Conservation (phyloP, 768 basidiomycete species). For the Dacryopinax spathularia region DNA sequence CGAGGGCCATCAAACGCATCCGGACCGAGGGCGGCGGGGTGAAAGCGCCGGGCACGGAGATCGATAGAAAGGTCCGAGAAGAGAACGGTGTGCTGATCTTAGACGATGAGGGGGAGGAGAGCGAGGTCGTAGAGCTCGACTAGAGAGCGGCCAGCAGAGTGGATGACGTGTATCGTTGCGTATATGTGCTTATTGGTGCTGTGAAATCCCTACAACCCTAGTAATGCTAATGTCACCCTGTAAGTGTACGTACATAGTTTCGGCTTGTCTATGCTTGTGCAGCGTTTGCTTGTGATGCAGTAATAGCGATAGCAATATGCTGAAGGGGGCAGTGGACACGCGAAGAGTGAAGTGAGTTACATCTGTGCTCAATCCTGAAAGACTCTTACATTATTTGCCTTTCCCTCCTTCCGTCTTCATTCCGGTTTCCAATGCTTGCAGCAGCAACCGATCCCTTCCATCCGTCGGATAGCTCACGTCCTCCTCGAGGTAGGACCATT, state of each 20-base stretch:
- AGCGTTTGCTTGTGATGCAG: too few species aligned
- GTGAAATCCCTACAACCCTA: background rate
- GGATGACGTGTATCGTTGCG: background rate
- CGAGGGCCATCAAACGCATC: slow-evolving; percentile 17
- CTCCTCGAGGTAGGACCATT: background rate
- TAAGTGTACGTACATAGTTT: too few species aligned
- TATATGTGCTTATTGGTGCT: background rate
- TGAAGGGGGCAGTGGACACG: too few species aligned
- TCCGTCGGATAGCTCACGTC: background rate
- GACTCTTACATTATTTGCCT: too few species aligned
- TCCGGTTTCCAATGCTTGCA: background rate
- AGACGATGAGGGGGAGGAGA: slow-evolving; percentile 29
- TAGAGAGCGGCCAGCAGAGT: background rate
- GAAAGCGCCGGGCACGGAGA: slow-evolving; percentile 33
- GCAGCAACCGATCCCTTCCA: background rate
- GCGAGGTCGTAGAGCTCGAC: background rate
- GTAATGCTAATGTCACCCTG: slow-evolving; percentile 2
- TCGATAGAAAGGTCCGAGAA: slow-evolving; percentile 50
- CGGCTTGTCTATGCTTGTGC: too few species aligned
- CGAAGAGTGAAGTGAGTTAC: too few species aligned
- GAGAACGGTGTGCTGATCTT: slow-evolving; percentile 61
- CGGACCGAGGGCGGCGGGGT: slow-evolving; percentile 10
- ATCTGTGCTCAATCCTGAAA: too few species aligned
- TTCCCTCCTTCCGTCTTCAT: background rate
- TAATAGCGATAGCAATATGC: too few species aligned